Evolutionary conservation across 1,139 yeast genomes (phyloP), one percentile per base, ranked within the genome.

Genomic region (Diutina rugosa): DNA sequence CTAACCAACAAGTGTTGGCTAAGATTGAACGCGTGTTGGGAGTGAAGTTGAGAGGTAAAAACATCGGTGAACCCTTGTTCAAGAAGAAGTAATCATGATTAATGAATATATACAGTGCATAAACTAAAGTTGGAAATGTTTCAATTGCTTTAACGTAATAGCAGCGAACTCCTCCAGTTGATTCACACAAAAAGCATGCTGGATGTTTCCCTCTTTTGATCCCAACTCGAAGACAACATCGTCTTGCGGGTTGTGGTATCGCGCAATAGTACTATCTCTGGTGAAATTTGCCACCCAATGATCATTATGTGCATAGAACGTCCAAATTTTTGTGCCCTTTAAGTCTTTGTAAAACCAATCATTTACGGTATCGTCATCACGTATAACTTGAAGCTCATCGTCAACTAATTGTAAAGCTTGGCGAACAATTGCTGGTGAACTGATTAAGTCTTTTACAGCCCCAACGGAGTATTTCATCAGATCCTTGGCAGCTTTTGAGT

Each of bases 1-100:
- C 99, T 59, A 91, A 89, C 76, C 99, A 95, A 77, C 98, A 90
- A 73, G 74, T 93, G 57, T 79, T 93, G 67, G 93, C 87, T 59
- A 93, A 93, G 77, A 75, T 95, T 72, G 99, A 93, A 76, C 82
- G 97, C 71, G 96, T 87, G 53, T 78, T 93, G 66, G 98, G 98
- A 63, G 87, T 93, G 63, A 93, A 90, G 77, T 82, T 93, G 69
- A 84, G 99, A 76, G 99, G 99, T 66, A 90, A 91, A 78, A 87
- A 85, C 73, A 88, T 93, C 65, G 99, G 99, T 61, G 84, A 85
- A 66, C 97, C 99, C 51, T 79, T 93, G 63, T 86, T 85, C 63
- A 86, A 82, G 56, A 84, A 85, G 72, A 86, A 87, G 78, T 78
- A 78, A 73, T 78, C 21, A 51, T 35, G 44, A 45, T 18, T 54